Conservation (phyloP, 1,284 basidiomycete genomes). For the Sporisorium scitamineum region DNA sequence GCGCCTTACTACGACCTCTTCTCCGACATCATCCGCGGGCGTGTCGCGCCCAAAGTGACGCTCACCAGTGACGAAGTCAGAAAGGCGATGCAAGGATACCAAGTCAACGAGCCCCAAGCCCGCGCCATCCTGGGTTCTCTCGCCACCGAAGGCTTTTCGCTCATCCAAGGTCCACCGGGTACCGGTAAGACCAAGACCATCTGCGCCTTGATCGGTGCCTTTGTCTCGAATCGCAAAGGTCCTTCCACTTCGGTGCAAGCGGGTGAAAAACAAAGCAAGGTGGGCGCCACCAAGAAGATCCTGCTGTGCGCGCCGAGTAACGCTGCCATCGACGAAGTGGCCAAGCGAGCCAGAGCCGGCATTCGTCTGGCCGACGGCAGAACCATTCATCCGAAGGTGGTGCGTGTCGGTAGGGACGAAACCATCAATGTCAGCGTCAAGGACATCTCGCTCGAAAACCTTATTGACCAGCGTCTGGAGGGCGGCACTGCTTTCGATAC, state of each 20-base stretch:
- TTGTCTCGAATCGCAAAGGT: conserved; percentile 73
- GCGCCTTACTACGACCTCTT: conserved; percentile 85
- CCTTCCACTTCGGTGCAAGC: conserved; percentile 43
- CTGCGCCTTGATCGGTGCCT: conserved; percentile 89
- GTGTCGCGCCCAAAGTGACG: conserved; percentile 72
- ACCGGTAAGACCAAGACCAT: conserved; percentile 99
- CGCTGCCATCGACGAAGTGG: conserved; percentile 97
- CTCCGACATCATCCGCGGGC: conserved; percentile 78
- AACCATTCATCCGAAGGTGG: conserved; percentile 79
- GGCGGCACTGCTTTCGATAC: conserved; percentile 22
- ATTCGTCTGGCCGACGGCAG: conserved; percentile 76
- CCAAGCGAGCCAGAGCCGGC: conserved; percentile 84
- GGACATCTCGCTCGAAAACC: conserved; percentile 83
- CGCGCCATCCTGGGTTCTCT: conserved; percentile 85
- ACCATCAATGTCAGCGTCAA: conserved; percentile 85
- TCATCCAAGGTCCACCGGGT: conserved; percentile 98
- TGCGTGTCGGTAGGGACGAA: conserved; percentile 85
- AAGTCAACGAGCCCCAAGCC: conserved; percentile 94
- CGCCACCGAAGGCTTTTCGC: conserved; percentile 80
- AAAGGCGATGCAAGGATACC: conserved; percentile 77
- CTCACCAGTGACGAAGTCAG: conserved; percentile 73
- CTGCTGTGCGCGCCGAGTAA: conserved; percentile 97
- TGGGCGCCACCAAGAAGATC: conserved; percentile 75
- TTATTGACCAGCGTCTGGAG: conserved; percentile 53
- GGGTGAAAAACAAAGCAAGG: conserved; percentile 31